Evolutionary conservation across 2,329 filamentous ascomycete species (phyloP).

Genomic region (Epicoccum sorghinum): DNA sequence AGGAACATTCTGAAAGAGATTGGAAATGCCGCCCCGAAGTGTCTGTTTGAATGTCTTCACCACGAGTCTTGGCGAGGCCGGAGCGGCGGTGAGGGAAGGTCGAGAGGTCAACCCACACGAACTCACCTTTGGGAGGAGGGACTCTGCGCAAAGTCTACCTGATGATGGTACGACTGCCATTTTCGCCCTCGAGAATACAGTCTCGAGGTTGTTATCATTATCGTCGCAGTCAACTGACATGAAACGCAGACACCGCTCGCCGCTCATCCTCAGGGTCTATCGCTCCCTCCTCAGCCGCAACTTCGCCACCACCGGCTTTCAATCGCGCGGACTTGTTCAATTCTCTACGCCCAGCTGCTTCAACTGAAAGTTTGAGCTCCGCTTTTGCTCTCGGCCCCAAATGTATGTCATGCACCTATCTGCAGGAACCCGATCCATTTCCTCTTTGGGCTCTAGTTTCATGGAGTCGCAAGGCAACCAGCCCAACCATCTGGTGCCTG

Average conservation of each 20-base stretch:
- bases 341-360: conserved; percentile 31
- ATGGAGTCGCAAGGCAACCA: conserved; percentile 13
- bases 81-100: conserved; percentile 36
- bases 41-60: conserved; percentile 48
- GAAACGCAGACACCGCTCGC: conserved; percentile 22
- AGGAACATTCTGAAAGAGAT: conserved; percentile 18
- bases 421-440: conserved; percentile 35
- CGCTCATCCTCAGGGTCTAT: conserved; percentile 32
- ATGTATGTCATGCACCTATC: conserved; percentile 33
- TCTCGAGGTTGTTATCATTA: neutral
- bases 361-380: conserved; percentile 32
- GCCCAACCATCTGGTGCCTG: conserved; percentile 5
- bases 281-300: conserved; percentile 22
- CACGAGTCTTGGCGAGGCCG: conserved; percentile 37
- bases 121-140: conserved; percentile 31
- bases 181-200: neutral
- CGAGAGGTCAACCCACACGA: conserved; percentile 20
- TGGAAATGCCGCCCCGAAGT: conserved; percentile 45
- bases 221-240: conserved; percentile 14
- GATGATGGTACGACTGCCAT: conserved; percentile 28
- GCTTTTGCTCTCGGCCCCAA: conserved; percentile 29
- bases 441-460: conserved; percentile 23
- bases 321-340: conserved; percentile 33
- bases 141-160: conserved; percentile 34
- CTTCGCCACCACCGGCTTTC: conserved; percentile 28